Evolutionary conservation across 306 rosid genomes (phyloP).

Genomic region (Trifolium subterraneum): DNA sequence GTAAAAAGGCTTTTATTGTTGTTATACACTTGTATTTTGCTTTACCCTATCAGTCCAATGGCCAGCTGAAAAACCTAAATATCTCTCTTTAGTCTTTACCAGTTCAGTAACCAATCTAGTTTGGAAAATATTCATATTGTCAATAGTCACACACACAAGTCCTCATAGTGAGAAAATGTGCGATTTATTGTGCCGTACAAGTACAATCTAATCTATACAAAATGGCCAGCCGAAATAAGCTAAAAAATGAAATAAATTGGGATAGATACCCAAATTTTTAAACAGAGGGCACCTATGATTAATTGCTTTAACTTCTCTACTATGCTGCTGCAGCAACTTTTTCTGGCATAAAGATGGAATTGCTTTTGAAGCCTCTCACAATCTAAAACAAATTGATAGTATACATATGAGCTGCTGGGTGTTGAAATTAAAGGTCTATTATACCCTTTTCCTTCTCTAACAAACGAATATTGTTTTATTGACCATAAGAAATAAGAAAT

Average conservation of each 20-base stretch:
- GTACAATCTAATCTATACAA: background rate
- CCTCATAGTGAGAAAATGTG: background rate
- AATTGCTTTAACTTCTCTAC: slow-evolving; percentile 18
- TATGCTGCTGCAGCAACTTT: background rate
- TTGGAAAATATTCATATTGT: background rate
- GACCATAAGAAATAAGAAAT: background rate
- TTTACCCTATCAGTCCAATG: no score
- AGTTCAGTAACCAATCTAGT: background rate
- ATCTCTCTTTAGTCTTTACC: background rate
- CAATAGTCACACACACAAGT: slow-evolving; percentile 2
- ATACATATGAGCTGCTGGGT: slow-evolving; percentile 61
- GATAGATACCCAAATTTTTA: slow-evolving; percentile 9
- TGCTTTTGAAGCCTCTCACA: background rate
- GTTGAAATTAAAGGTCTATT: slow-evolving; percentile 13
- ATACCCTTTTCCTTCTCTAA: slow-evolving; percentile 10
- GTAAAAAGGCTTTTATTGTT: no score
- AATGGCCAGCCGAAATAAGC: background rate
- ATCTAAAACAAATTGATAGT: background rate
- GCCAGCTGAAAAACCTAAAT: background rate
- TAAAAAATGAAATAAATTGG: background rate
- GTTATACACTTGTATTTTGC: no score
- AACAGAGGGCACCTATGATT: slow-evolving; percentile 2
- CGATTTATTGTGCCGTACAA: background rate
- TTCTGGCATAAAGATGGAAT: background rate
- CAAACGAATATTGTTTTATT: background rate